Evolutionary conservation across 768 basidiomycete species (phyloP).

Genomic region (Boletus fagicola): DNA sequence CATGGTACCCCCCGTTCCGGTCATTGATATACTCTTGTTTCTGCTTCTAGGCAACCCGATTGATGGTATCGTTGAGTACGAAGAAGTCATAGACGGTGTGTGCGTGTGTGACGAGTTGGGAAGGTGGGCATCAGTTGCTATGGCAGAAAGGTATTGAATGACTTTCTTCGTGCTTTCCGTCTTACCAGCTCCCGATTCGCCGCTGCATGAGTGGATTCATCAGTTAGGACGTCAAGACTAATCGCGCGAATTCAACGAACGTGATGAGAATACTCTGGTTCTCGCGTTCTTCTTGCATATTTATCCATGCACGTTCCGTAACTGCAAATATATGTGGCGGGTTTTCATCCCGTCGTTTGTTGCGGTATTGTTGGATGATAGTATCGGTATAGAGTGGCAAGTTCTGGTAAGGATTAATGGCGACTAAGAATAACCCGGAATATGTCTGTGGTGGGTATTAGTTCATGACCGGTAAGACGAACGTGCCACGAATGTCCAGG

Average conservation of each 20-base stretch:
- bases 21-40: slow-evolving; percentile 49
- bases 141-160: slow-evolving; percentile 97
- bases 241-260: slow-evolving; percentile 46
- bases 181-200: slow-evolving; percentile 98
- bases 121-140: slow-evolving; percentile 77
- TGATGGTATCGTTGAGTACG: slow-evolving; percentile 57
- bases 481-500: slow-evolving; percentile 5
- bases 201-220: slow-evolving; percentile 47
- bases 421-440: slow-evolving; percentile 95
- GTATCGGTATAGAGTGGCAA: slow-evolving; percentile 89
- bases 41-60: slow-evolving; percentile 69
- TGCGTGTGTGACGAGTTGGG: slow-evolving; percentile 61
- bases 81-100: slow-evolving; percentile 56
- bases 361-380: slow-evolving; percentile 88
- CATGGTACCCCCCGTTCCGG: slow-evolving; percentile 44
- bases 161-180: slow-evolving; percentile 99
- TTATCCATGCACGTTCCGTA: slow-evolving; percentile 96
- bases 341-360: slow-evolving; percentile 85
- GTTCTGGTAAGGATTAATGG: slow-evolving; percentile 94
- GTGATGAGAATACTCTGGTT: slow-evolving; percentile 98
- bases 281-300: slow-evolving; percentile 96
- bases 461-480: background rate
- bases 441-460: slow-evolving; percentile 65
- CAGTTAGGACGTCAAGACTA: slow-evolving; percentile 6
- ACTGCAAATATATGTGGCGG: slow-evolving; percentile 97